phyloP scores from a whole-genome alignment of 208 protist species.

The Vickermania spadyakhi region DNA sequence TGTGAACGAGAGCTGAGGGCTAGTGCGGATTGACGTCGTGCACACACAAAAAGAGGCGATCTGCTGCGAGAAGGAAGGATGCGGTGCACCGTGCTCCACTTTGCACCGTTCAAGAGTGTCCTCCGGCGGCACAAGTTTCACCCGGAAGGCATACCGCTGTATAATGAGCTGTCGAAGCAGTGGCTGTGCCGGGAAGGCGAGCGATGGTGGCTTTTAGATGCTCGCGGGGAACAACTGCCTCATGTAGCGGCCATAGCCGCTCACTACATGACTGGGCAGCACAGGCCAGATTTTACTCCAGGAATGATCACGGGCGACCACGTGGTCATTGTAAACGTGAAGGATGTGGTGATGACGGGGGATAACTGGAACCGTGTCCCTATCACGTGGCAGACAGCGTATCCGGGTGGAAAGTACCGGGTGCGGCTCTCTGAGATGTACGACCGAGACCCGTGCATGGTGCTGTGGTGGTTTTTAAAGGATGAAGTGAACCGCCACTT shows the following conservation, averaged over 20 bases:
- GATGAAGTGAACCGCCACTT: constrained; percentile 88
- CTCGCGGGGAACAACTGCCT: constrained; percentile 78
- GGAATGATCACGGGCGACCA: constrained; percentile 88
- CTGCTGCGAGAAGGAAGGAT: not conserved
- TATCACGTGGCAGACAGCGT: constrained; percentile 88
- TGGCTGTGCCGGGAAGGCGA: constrained; percentile 85
- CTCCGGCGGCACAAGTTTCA: constrained; percentile 85
- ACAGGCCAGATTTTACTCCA: constrained; percentile 83
- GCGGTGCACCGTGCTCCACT: constrained; percentile 14
- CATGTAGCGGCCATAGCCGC: constrained; percentile 69
- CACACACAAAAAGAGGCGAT: too few relatives aligned
- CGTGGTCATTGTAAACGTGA: constrained; percentile 87
- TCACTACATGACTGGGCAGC: constrained; percentile 87
- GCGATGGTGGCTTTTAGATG: constrained; percentile 88
- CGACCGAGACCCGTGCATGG: constrained; percentile 89
- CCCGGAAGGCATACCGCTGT: constrained; percentile 79
- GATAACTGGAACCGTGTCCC: constrained; percentile 85
- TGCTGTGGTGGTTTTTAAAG: constrained; percentile 89
- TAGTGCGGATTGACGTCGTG: too few relatives aligned
- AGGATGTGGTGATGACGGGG: constrained; percentile 86
- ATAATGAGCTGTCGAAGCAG: constrained; percentile 89
- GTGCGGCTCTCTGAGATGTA: constrained; percentile 88
- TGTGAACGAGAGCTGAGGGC: too few relatives aligned
- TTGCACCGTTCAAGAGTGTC: constrained; percentile 83
- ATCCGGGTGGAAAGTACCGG: constrained; percentile 87